A percentile compares a stretch with the other conserved stretches of the same genome.
phyloP scores from a whole-genome alignment of 768 basidiomycete species.

The Mrakia hoshinonis region DNA sequence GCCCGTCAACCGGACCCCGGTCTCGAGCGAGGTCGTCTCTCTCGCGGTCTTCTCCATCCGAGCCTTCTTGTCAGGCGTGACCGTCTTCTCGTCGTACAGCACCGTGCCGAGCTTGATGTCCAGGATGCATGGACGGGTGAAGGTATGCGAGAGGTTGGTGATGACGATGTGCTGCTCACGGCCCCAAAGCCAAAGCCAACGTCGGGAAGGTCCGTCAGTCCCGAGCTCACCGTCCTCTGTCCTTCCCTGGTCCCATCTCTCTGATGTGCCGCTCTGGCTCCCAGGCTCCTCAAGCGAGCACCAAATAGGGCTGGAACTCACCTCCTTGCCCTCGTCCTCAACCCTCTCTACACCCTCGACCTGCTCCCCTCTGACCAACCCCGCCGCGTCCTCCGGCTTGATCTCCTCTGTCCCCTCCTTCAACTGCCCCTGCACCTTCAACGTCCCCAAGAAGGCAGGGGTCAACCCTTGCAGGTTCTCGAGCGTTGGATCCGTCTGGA shows the following conservation, averaged over 20 bases:
- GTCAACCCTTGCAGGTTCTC: conserved; percentile 47
- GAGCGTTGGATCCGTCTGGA: conserved; percentile 30
- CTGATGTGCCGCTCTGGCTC: background rate
- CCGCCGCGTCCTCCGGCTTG: conserved; percentile 24
- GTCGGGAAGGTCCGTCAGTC: conserved; percentile 14
- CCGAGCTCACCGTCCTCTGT: conserved; percentile 23
- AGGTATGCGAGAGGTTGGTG: conserved; percentile 68
- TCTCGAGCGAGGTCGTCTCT: conserved; percentile 61
- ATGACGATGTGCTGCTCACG: conserved; percentile 62
- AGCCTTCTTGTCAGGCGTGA: conserved; percentile 61
- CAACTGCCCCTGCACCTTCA: conserved; percentile 61
- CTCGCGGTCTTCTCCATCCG: conserved; percentile 67
- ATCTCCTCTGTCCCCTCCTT: conserved; percentile 33
- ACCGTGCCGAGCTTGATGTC: conserved; percentile 90
- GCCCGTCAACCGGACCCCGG: conserved; percentile 75
- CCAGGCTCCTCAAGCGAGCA: background rate
- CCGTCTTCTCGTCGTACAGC: conserved; percentile 60
- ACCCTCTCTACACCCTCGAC: conserved; percentile 28
- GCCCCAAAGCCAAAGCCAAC: conserved; percentile 31
- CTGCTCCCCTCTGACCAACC: conserved; percentile 17
- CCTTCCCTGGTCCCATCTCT: background rate
- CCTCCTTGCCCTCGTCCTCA: conserved; percentile 24
- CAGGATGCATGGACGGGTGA: conserved; percentile 72
- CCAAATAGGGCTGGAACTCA: background rate
- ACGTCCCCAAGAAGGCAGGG: conserved; percentile 69